Evolutionary conservation across 2,329 filamentous ascomycete genomes (phyloP), one percentile per base, ranked within the genome.

Genomic region (Fusarium xylarioides): DNA sequence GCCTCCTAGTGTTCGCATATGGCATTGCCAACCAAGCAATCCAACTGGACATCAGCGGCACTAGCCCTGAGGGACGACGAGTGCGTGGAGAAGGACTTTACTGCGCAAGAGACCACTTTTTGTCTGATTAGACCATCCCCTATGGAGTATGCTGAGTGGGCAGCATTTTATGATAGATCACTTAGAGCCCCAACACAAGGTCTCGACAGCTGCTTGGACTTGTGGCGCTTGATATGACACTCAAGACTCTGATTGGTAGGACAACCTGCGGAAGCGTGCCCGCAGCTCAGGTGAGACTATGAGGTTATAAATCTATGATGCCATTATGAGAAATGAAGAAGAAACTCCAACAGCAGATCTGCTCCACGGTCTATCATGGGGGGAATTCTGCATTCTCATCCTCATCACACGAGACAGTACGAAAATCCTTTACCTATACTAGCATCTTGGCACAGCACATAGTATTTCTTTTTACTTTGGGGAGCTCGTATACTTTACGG

Each of bases 51-150:
- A 68, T 71, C 63, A 63, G 49, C 30, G 57, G 46, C 56, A 66
- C 59, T 74, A 75, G 66, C 35, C 68, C 40, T 43, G 35, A 57
- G 40, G 43, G 35, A 44, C 23, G 43, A 10, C 23, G 23, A 71
- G 52, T 60, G 49, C 47, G 38, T 63, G 63, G 62, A 72, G 66
- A 66, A 63, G 34, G 23, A n/a, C 19, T 54, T 21, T 54, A 66
- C 53, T 56, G 54, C 58, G 54, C 50, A 61, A 56, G 63, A 65
- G 63, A 65, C 62, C 50, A 58, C 66, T 64, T 62, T 67, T 67
- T 74, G 71, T 76, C 65, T 78, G 76, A 77, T 76, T 77, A 78
- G 74, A 52, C 61, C 56, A 71, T 74, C 26, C 34, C 44, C 35
- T 43, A 44, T 47, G 40, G 46, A 69, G 57, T 38, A 49, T 38